Evolutionary conservation across 352 stramenopile genomes (phyloP).

Genomic region (Globisporangium yorkense): DNA sequence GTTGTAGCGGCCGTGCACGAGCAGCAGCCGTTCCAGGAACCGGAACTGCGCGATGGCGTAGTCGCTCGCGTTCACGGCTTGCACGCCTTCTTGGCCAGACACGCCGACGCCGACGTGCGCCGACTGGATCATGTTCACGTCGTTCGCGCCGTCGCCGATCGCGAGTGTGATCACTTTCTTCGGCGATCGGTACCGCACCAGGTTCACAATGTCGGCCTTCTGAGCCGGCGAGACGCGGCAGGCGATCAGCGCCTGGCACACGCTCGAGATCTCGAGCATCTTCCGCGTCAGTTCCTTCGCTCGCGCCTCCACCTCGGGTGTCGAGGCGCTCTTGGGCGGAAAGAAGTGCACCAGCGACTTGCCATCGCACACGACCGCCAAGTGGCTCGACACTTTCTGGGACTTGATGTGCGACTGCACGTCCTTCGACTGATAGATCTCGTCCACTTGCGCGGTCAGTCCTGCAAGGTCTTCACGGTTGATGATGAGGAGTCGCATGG

Average conservation of each 20-base stretch:
- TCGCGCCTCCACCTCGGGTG: conserved; percentile 20
- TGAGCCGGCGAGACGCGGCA: conserved; percentile 81
- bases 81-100: conserved; percentile 85
- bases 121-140: conserved; percentile 95
- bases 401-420: conserved; percentile 40
- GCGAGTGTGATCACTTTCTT: conserved; percentile 79
- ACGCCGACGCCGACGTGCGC: conserved; percentile 94
- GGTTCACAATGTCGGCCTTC: conserved; percentile 75
- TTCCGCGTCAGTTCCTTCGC: conserved; percentile 47
- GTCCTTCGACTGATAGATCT: conserved; percentile 32
- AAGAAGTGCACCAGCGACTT: conserved; percentile 74
- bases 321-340: conserved; percentile 36
- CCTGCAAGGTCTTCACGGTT: conserved; percentile 42
- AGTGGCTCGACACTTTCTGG: conserved; percentile 36
- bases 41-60: conserved; percentile 92
- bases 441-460: conserved; percentile 45
- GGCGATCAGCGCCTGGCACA: conserved; percentile 67
- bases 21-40: conserved; percentile 91
- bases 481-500: conserved; percentile 47
- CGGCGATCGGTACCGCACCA: conserved; percentile 49
- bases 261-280: conserved; percentile 46
- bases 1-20: conserved; percentile 97
- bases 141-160: conserved; percentile 93
- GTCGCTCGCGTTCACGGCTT: conserved; percentile 90
- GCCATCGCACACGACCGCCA: conserved; percentile 62